Conservation (phyloP, 2,329 filamentous ascomycete genomes). For the Fusarium camptoceras region DNA sequence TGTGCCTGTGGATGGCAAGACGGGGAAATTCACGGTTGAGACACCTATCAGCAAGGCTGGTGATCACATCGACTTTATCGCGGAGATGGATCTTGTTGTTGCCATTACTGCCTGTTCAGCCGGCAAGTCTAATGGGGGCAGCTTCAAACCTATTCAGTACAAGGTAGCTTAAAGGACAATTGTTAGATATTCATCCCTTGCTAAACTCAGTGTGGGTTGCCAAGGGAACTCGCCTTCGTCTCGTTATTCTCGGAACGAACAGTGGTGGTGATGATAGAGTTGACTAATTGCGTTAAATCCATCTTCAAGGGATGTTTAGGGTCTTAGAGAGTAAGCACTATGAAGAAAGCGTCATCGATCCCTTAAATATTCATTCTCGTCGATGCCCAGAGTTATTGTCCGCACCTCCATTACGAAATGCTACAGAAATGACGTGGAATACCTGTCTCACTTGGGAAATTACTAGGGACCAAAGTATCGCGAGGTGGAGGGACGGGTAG, state of each 20-base stretch:
- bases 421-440: not conserved
- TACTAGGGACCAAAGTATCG: not conserved
- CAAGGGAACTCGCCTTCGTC: not conserved
- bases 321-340: not conserved
- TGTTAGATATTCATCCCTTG: not conserved
- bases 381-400: not conserved
- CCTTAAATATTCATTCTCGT: not conserved
- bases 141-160: conserved; percentile 8
- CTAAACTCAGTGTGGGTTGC: not conserved
- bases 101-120: conserved; percentile 11
- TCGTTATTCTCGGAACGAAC: not conserved
- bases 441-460: not conserved
- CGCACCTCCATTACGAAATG: not conserved
- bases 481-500: not conserved
- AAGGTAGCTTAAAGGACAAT: not conserved
- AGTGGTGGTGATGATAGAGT: not conserved
- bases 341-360: not conserved
- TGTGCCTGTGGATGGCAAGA: conserved; percentile 5
- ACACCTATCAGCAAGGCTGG: not conserved
- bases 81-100: conserved; percentile 9
- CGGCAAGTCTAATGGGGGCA: not conserved
- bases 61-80: conserved; percentile 6
- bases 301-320: not conserved
- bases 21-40: conserved; percentile 7
- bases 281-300: not conserved